A percentile compares a stretch with the other conserved stretches of the same genome.
Evolutionary conservation across 129 eudicot species (phyloP).

Genomic region (Erigeron canadensis): DNA sequence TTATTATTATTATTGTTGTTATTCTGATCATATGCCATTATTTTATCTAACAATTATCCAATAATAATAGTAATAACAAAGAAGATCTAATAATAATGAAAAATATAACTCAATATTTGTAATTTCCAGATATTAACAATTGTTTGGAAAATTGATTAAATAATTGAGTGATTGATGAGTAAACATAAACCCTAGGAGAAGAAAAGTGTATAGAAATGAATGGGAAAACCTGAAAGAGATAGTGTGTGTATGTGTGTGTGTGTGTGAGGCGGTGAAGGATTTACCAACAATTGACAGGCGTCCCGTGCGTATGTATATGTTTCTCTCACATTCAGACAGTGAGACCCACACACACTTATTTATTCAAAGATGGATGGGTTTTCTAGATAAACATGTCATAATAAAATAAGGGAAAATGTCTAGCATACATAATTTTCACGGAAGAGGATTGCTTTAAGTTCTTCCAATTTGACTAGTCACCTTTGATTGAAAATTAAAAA

Average conservation of each 20-base stretch:
- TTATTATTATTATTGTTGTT: constrained; percentile 28
- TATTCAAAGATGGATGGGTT: background rate
- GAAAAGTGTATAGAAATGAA: background rate
- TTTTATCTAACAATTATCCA: background rate
- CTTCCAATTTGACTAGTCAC: too few species aligned
- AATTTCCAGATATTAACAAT: background rate
- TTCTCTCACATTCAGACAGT: too few species aligned
- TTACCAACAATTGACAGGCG: constrained; percentile 34
- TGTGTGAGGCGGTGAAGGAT: constrained; percentile 34
- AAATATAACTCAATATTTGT: background rate
- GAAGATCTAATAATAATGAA: constrained; percentile 25
- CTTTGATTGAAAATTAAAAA: too few species aligned
- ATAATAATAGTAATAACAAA: background rate
- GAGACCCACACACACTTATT: too few species aligned
- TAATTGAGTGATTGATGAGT: background rate
- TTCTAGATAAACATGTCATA: too few species aligned
- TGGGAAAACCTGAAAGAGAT: background rate
- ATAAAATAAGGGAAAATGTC: too few species aligned
- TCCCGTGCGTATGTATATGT: constrained; percentile 1
- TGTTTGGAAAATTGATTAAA: constrained; percentile 2
- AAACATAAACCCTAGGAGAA: constrained; percentile 32
- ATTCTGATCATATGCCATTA: constrained; percentile 92
- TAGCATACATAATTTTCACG: too few species aligned
- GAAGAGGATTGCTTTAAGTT: too few species aligned
- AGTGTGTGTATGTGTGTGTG: background rate